phyloP scores from a whole-genome alignment of 1,284 basidiomycete genomes.

The Tilletia indica region DNA sequence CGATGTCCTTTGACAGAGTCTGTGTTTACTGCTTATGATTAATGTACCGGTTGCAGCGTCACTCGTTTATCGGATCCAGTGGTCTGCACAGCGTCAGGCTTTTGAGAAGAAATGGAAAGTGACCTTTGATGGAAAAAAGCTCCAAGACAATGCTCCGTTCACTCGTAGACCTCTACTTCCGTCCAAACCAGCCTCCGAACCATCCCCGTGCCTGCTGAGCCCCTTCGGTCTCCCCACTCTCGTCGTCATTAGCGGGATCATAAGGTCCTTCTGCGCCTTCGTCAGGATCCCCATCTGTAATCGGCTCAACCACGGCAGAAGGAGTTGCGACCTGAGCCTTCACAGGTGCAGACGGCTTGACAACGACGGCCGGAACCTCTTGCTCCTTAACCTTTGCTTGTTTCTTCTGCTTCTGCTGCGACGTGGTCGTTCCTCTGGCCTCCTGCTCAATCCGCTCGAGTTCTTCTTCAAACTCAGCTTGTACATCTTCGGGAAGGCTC shows the following conservation, averaged over 20 bases:
- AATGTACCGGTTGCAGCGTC: no score
- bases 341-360: neutral
- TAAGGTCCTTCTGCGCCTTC: constrained; percentile 25
- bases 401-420: neutral
- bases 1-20: no score
- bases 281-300: neutral
- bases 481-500: neutral
- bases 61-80: no score
- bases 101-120: no score
- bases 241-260: constrained; percentile 48
- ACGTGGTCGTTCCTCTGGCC: neutral
- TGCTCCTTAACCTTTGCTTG: constrained; percentile 17
- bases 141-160: no score
- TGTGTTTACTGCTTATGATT: no score
- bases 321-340: neutral
- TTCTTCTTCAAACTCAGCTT: constrained; percentile 33
- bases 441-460: neutral
- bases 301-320: neutral
- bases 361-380: constrained; percentile 8
- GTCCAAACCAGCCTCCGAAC: constrained; percentile 50
- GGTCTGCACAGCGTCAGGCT: no score
- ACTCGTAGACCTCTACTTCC: constrained; percentile 9
- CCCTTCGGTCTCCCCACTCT: constrained; percentile 29
- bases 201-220: constrained; percentile 30
- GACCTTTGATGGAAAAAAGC: no score